A percentile compares a stretch with the other conserved stretches of the same genome.
These are phyloP conservation scores for Ilyonectria sp. DNA, from an alignment of 2,329 filamentous ascomycete genomes.

Conservation along the genomic window DNA sequence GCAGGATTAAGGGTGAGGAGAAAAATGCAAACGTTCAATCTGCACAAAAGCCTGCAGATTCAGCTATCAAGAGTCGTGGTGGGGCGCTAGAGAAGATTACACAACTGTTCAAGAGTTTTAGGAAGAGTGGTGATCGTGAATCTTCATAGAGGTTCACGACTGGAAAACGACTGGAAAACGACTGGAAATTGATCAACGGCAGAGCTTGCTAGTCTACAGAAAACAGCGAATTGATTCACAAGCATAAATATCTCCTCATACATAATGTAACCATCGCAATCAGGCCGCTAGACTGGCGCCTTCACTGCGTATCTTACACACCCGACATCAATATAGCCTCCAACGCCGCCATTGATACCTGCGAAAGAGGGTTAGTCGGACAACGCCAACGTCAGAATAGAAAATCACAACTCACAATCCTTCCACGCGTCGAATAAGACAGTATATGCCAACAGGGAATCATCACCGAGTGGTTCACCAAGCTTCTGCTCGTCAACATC, in stretches of 20 bases:
- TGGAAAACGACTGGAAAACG: too few relatives aligned
- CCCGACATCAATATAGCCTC: slow-evolving; percentile 19
- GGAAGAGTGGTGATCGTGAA: background rate
- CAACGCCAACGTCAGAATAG: too few relatives aligned
- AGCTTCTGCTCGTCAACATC: slow-evolving; percentile 10
- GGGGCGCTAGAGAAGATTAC: background rate
- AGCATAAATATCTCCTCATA: too few relatives aligned
- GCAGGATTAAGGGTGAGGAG: background rate
- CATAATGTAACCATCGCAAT: background rate
- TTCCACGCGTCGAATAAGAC: background rate
- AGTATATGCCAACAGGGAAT: background rate
- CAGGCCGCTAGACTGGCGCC: background rate
- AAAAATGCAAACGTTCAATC: background rate
- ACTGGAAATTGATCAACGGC: too few relatives aligned
- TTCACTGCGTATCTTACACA: slow-evolving; percentile 4
- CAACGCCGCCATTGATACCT: slow-evolving; percentile 20
- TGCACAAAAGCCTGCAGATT: background rate
- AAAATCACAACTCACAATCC: slow-evolving; percentile 12
- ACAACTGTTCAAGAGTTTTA: background rate
- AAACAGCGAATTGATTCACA: too few relatives aligned
- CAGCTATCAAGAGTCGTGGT: background rate
- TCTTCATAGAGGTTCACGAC: too few relatives aligned
- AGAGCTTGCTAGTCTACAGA: too few relatives aligned
- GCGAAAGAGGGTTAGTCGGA: background rate
- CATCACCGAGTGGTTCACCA: background rate